These are phyloP conservation scores for Umbilicus rupestris DNA, from an alignment of 164 flowering plant species.

Conservation along the genomic window DNA sequence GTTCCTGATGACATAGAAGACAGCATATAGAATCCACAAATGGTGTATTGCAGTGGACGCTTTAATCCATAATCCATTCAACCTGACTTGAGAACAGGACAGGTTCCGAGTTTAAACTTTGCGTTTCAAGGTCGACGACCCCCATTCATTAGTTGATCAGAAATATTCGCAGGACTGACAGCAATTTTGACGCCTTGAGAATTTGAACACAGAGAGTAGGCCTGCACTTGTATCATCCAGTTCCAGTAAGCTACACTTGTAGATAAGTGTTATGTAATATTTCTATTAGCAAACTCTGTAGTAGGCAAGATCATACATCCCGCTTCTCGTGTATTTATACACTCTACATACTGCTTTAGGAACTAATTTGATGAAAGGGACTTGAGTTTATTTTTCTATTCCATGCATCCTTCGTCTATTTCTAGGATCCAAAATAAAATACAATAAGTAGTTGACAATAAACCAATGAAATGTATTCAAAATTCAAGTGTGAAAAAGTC, in stretches of 20 bases:
- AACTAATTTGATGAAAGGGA: too few relatives aligned
- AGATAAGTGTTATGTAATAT: not conserved
- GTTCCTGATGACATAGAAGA: slow-evolving; percentile 2
- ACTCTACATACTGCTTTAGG: too few relatives aligned
- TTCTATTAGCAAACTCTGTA: not conserved
- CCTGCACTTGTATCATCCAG: not conserved
- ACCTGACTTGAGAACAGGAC: not conserved
- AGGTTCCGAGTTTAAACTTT: not conserved
- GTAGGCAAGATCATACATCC: not conserved
- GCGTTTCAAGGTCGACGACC: not conserved
- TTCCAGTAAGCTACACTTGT: not conserved
- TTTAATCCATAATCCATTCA: not conserved
- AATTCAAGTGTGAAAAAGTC: too few relatives aligned
- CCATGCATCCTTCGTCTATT: too few relatives aligned
- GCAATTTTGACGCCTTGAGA: not conserved
- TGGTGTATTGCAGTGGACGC: not conserved
- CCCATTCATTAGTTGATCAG: not conserved
- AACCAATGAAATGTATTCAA: too few relatives aligned
- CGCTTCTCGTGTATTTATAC: not conserved
- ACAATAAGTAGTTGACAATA: too few relatives aligned
- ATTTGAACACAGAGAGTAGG: not conserved
- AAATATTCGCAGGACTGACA: not conserved
- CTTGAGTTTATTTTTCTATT: too few relatives aligned
- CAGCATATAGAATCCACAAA: not conserved
- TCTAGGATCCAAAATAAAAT: too few relatives aligned